Evolutionary conservation across 306 rosid genomes (phyloP).

Genomic region (Alnus glutinosa): DNA sequence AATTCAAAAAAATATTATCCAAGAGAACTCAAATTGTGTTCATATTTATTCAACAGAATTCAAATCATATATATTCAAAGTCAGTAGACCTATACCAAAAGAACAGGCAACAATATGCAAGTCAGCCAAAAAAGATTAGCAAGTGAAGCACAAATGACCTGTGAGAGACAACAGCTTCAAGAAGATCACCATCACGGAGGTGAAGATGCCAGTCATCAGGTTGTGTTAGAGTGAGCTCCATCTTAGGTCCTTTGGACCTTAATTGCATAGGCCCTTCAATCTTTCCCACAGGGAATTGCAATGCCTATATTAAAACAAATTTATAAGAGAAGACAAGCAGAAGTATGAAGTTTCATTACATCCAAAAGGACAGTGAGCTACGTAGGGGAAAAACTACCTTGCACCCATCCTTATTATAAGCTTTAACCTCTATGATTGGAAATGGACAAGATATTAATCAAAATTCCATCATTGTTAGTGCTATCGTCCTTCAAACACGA

Average conservation of each 20-base stretch:
- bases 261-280: slow-evolving; percentile 32
- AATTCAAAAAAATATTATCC: not conserved
- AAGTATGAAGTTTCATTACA: not conserved
- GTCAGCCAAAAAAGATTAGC: not conserved
- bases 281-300: slow-evolving; percentile 29
- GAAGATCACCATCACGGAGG: slow-evolving; percentile 82
- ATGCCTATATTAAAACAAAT: slow-evolving; percentile 26
- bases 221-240: slow-evolving; percentile 76
- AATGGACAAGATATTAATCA: too few species aligned
- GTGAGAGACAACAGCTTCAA: slow-evolving; percentile 70
- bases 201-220: slow-evolving; percentile 98
- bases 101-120: not conserved
- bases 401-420: not conserved
- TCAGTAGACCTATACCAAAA: not conserved
- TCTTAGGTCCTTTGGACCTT: slow-evolving; percentile 38
- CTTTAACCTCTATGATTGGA: too few species aligned
- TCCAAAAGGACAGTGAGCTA: not conserved
- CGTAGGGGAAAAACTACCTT: not conserved
- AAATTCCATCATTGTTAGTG: too few species aligned
- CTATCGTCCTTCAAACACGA: too few species aligned
- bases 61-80: not conserved
- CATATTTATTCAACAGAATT: not conserved
- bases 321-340: slow-evolving; percentile 11
- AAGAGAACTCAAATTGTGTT: not conserved
- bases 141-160: slow-evolving; percentile 43